Evolutionary conservation across 768 basidiomycete genomes (phyloP).

Genomic region (Cubamyces lactineus): DNA sequence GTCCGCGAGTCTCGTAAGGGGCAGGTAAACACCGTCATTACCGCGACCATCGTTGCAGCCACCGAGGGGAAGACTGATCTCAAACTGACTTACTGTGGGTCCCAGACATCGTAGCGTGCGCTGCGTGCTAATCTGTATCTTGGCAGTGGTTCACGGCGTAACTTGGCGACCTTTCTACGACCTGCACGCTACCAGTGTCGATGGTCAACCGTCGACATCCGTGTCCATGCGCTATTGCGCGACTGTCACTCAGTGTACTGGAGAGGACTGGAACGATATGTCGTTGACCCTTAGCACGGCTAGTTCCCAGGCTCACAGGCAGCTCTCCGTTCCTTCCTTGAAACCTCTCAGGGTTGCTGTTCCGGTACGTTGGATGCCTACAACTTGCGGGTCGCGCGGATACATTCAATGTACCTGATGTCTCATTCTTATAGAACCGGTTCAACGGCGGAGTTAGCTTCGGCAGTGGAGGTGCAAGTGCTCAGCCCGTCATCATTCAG

Average conservation of each 20-base stretch:
- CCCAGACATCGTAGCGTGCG: neutral
- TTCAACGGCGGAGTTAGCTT: no score
- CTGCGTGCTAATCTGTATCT: no score
- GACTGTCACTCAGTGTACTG: slow-evolving; percentile 54
- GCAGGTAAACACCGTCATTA: slow-evolving; percentile 3
- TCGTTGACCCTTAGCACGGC: slow-evolving; percentile 57
- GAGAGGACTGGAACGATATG: slow-evolving; percentile 62
- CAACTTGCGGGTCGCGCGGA: neutral
- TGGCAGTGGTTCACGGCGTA: slow-evolving; percentile 52
- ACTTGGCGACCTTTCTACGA: slow-evolving; percentile 62
- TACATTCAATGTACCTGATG: no score
- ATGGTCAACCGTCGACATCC: slow-evolving; percentile 45
- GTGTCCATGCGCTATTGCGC: slow-evolving; percentile 60
- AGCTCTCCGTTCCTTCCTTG: slow-evolving; percentile 26
- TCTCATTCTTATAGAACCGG: no score
- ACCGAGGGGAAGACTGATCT: slow-evolving; percentile 38
- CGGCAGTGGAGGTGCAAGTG: no score
- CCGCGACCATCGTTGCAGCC: slow-evolving; percentile 9
- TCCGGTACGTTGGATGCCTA: neutral
- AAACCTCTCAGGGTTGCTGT: slow-evolving; percentile 3
- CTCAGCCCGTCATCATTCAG: no score
- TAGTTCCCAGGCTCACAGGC: slow-evolving; percentile 39
- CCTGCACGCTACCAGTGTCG: slow-evolving; percentile 52
- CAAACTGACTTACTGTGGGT: slow-evolving; percentile 48
- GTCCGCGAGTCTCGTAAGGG: slow-evolving; percentile 6